Percentiles rank a stretch among this genome's conserved stretches.
These are phyloP conservation scores for Monosporascus sp. DNA, from an alignment of 2,329 filamentous ascomycete species.

Conservation along the genomic window DNA sequence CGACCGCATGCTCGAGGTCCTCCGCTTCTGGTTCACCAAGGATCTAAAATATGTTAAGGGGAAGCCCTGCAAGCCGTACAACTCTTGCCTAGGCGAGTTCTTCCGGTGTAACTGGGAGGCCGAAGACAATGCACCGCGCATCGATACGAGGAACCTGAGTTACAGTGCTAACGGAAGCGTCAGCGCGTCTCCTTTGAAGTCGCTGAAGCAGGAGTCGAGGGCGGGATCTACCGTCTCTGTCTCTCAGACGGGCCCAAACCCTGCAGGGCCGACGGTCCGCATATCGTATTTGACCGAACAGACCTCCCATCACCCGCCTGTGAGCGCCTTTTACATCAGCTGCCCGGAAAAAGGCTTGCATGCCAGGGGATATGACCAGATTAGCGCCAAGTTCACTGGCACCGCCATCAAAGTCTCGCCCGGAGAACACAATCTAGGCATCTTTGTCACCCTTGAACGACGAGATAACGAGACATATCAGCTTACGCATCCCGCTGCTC, in stretches of 20 bases:
- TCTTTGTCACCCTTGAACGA: slow-evolving; percentile 82
- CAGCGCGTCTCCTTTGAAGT: slow-evolving; percentile 45
- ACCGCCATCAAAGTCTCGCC: slow-evolving; percentile 88
- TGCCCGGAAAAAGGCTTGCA: slow-evolving; percentile 87
- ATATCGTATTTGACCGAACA: slow-evolving; percentile 96
- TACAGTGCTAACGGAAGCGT: slow-evolving; percentile 27
- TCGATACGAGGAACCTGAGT: slow-evolving; percentile 44
- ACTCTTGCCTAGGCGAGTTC: slow-evolving; percentile 94
- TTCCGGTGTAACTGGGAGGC: slow-evolving; percentile 98
- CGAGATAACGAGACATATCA: slow-evolving; percentile 87
- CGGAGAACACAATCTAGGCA: slow-evolving; percentile 89
- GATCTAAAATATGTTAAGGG: slow-evolving; percentile 98
- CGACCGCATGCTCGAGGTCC: slow-evolving; percentile 88
- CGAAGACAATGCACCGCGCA: slow-evolving; percentile 66
- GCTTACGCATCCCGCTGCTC: slow-evolving; percentile 88
- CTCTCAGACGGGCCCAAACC: slow-evolving; percentile 38
- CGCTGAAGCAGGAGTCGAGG: slow-evolving; percentile 34
- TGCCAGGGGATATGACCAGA: slow-evolving; percentile 88
- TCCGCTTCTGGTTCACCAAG: slow-evolving; percentile 98
- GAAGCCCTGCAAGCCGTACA: slow-evolving; percentile 98
- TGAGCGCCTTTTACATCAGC: slow-evolving; percentile 90
- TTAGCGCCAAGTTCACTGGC: slow-evolving; percentile 95
- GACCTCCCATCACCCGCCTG: slow-evolving; percentile 94
- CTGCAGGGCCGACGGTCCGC: slow-evolving; percentile 53
- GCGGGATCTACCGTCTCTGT: slow-evolving; percentile 46